Base-by-base conservation (phyloP, 208 protist genomes). In the Wallacemonas collosoma region DNA sequence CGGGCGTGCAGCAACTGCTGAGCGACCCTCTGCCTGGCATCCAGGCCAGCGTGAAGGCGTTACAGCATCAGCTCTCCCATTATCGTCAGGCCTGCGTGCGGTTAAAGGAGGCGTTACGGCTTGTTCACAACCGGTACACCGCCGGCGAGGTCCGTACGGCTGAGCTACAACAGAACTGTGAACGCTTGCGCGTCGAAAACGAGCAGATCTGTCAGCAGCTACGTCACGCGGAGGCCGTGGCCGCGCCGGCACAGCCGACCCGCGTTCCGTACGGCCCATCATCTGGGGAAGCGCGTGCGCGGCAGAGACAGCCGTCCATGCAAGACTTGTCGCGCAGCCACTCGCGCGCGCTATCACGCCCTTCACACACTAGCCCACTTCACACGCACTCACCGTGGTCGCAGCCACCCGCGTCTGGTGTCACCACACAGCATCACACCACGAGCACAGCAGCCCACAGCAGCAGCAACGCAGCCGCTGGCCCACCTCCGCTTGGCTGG, bases 61-160 rank as follows among this genome's bases (percentile, higher is more conserved):
- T 89, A 9, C 58, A 71, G 65, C 83, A 80, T 68, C 91, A 96
- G 77, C 51, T 85, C 41, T 75, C 69, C 2, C 88, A 94, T 76
- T 75, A 92, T 40, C 85, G 88, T 15, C 76, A 91, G 53, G 75
- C 83, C 26, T 68, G 82, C 17, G 55, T 53, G 40, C 93, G 89
- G 53, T 81, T 97, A 80, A 78, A 83, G 4, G 87, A 93, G 69
- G 81, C 86, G 2, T 70, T 95, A 36, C 78, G 72, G 35, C 67
- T 83, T 36, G 72, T 96, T 35, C 88, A 93, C 76, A 72, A 73
- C 15, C 85, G 83, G 41, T 76, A 83, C 53, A 75, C 84, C 68
- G 68, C 79, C 2, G 60, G 82, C 12, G 72, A 80, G 62, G 36
- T 68, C 17, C 70, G 74, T 44, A 56, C 72, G 8, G 69, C 61